These are phyloP conservation scores for Stemphylium beticola DNA, from an alignment of 2,329 filamentous ascomycete species.

Conservation along the genomic window DNA sequence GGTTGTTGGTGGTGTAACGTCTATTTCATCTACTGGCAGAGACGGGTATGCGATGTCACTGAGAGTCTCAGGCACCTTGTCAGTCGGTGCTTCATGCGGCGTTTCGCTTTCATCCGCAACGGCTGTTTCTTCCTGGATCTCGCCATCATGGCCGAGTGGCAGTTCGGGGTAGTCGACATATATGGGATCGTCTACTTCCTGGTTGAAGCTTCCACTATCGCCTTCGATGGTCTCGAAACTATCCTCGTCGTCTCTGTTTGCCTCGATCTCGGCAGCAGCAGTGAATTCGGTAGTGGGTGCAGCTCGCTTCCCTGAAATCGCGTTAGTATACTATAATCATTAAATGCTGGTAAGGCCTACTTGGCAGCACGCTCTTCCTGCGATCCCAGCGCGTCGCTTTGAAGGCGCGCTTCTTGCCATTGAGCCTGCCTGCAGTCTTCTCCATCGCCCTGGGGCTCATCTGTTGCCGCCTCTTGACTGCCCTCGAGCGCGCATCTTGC, in stretches of 20 bases:
- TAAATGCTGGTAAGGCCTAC: constrained; percentile 22
- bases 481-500: constrained; percentile 46
- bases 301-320: constrained; percentile 34
- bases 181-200: constrained; percentile 7
- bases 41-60: constrained; percentile 20
- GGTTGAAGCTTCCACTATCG: constrained; percentile 19
- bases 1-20: not conserved
- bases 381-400: constrained; percentile 47
- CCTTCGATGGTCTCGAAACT: constrained; percentile 17
- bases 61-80: not conserved
- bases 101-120: not conserved
- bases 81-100: no score
- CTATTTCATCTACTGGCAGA: constrained; percentile 7
- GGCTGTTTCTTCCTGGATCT: not conserved
- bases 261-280: constrained; percentile 10
- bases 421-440: constrained; percentile 24
- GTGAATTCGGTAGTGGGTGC: not conserved
- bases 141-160: constrained; percentile 17
- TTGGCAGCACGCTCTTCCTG: constrained; percentile 44
- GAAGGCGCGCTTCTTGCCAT: constrained; percentile 39
- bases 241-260: constrained; percentile 15
- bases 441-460: constrained; percentile 43
- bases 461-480: constrained; percentile 55
- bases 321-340: constrained; percentile 16
- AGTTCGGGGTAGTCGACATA: not conserved